Evolutionary conservation across 1,284 basidiomycete species (phyloP), one percentile per base, ranked within the genome.

Genomic region (Moniliophthora roreri): DNA sequence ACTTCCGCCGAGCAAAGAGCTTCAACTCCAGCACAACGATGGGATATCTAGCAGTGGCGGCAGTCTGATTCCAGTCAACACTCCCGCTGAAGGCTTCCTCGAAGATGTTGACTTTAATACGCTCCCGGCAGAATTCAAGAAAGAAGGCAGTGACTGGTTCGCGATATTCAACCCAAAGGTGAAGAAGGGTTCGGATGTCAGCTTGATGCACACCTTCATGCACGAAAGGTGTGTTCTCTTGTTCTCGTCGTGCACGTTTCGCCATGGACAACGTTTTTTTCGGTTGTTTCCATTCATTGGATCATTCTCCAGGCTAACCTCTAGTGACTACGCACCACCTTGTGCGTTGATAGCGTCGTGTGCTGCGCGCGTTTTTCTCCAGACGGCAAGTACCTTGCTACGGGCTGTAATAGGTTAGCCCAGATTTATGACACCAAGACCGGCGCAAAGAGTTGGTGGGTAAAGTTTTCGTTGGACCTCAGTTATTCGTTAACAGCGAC

Each of bases 71-170:
- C 57, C 59, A 18, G 55, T 52, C 48, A 53, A 48, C 18, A 53
- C 54, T 23, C 60, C 61, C 16, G 69, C 71, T 53, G 59, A 53
- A 15, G 63, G 62, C 2, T 76, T 78, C 62, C 71, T 71, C 32
- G 79, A 78, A 48, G 76, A 78, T 50, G 63, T 81, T 48, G 80
- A 82, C 56, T 74, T 71, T 23, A 68, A 71, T 54, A 70, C 66
- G 37, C 71, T 79, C 4, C 77, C 81, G 0, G 67, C 79, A 1
- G 80, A 85, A 54, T 60, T 77, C 50, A 84, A 83, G 69, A 92
- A 91, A 69, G 91, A 95, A 66, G 93, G 92, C 1, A 72, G 75
- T 24, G 93, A 94, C 69, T 95, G 93, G 93, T 86, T 92, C 62
- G 91, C 89, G 16, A 81, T 93, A 54, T 94, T 91, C 77, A 93